Evolutionary conservation across 306 rosid genomes (phyloP).

Genomic region (Phaseolus lunatus): DNA sequence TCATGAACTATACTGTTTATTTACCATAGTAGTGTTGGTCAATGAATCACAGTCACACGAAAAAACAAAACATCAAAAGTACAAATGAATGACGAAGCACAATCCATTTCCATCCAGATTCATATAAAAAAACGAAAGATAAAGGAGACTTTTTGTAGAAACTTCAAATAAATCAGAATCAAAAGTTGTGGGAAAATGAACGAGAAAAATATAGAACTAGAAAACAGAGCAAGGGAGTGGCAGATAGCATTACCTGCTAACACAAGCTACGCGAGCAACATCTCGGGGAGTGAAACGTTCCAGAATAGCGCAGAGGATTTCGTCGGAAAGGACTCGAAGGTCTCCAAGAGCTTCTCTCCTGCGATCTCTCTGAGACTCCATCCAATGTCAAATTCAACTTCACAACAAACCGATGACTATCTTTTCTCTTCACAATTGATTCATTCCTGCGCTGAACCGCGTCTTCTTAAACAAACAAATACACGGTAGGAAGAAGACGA

Average conservation of each 20-base stretch:
- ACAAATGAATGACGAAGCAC: conserved; percentile 2
- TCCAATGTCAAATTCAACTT: conserved; percentile 31
- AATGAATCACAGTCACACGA: conserved; percentile 8
- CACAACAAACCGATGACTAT: background rate
- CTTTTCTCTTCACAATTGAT: background rate
- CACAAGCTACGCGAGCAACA: conserved; percentile 82
- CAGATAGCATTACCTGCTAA: conserved; percentile 67
- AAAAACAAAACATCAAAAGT: conserved; percentile 23
- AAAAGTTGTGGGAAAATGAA: background rate
- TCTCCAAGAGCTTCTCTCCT: conserved; percentile 80
- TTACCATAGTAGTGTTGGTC: background rate
- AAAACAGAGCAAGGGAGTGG: background rate
- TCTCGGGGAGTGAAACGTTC: conserved; percentile 78
- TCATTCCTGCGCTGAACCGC: conserved; percentile 9
- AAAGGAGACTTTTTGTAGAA: background rate
- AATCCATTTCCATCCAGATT: conserved; percentile 13
- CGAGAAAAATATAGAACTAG: background rate
- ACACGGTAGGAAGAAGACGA: background rate
- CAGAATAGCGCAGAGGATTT: conserved; percentile 70
- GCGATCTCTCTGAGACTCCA: conserved; percentile 73
- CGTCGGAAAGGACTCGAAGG: conserved; percentile 80
- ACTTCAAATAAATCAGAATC: background rate
- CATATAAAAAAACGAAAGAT: background rate
- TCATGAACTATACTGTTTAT: background rate
- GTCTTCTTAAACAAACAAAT: conserved; percentile 10